phyloP scores from a whole-genome alignment of 192 early-diverging fungal genomes.

The Cladochytrium replicatum region DNA sequence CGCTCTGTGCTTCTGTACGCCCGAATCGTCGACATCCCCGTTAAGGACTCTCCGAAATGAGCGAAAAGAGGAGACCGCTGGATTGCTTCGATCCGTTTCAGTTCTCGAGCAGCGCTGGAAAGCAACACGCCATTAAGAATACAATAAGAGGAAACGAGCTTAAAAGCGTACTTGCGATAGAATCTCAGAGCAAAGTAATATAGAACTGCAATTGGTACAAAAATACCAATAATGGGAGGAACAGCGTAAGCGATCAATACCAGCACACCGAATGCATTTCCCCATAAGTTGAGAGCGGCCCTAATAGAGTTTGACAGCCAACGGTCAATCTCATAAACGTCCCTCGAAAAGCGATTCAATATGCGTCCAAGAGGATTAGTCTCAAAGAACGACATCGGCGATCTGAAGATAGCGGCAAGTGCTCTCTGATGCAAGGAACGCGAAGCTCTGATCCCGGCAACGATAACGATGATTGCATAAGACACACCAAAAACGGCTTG shows the following conservation, averaged over 20 bases:
- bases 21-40: too few species aligned
- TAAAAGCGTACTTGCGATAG: too few species aligned
- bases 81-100: too few species aligned
- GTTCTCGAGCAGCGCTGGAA: too few species aligned
- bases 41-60: too few species aligned
- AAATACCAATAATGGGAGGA: conserved; percentile 51
- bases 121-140: too few species aligned
- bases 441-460: conserved; percentile 21
- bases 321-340: conserved; percentile 1
- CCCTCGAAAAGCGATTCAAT: conserved; percentile 11
- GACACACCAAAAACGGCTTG: conserved; percentile 26
- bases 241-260: conserved; percentile 26
- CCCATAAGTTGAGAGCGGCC: conserved; percentile 17
- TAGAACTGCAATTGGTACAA: conserved; percentile 53
- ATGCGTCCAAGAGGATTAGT: conserved; percentile 27
- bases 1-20: too few species aligned
- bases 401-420: conserved; percentile 5
- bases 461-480: conserved; percentile 34
- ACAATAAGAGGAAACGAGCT: too few species aligned
- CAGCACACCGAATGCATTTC: conserved; percentile 19
- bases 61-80: too few species aligned
- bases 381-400: conserved; percentile 24
- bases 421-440: conserved; percentile 12
- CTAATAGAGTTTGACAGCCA: background rate
- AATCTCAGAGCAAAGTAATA: too few species aligned